These are phyloP conservation scores for Hippophae rhamnoides DNA, from an alignment of 306 rosid genomes.

Conservation along the genomic window DNA sequence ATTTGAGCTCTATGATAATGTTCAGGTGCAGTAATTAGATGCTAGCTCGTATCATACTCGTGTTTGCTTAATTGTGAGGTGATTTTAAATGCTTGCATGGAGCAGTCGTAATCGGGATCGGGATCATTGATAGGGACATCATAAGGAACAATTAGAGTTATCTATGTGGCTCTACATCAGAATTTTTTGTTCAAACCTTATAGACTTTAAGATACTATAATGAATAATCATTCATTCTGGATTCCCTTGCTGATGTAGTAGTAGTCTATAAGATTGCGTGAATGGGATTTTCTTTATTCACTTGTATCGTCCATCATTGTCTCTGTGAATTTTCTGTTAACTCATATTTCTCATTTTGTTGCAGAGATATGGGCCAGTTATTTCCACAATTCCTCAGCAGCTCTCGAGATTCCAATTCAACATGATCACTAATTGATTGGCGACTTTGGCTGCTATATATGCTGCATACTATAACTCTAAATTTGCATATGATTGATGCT, in stretches of 20 bases:
- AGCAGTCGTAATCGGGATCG: too few relatives aligned
- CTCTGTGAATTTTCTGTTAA: background rate
- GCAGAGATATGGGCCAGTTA: slow-evolving; percentile 98
- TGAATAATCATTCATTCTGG: background rate
- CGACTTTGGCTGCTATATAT: slow-evolving; percentile 6
- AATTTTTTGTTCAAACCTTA: background rate
- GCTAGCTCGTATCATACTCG: slow-evolving; percentile 10
- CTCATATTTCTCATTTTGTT: slow-evolving; percentile 5
- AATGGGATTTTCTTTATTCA: background rate
- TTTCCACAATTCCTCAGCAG: slow-evolving; percentile 96
- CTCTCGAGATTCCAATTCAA: slow-evolving; percentile 97
- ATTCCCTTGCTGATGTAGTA: background rate
- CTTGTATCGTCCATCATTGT: background rate
- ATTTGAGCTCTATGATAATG: slow-evolving; percentile 98
- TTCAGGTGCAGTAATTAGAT: slow-evolving; percentile 50
- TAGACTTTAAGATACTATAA: background rate
- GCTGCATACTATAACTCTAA: background rate
- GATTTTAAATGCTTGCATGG: too few relatives aligned
- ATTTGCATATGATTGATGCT: too few relatives aligned
- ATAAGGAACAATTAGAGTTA: too few relatives aligned
- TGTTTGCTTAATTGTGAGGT: background rate
- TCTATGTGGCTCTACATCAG: too few relatives aligned
- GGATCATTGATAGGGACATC: too few relatives aligned
- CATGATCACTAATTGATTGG: slow-evolving; percentile 72
- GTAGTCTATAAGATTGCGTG: background rate